Percentiles rank a stretch among this genome's conserved stretches.
phyloP scores from a whole-genome alignment of 2,329 filamentous ascomycete species.

The Trichophaea hybrida region DNA sequence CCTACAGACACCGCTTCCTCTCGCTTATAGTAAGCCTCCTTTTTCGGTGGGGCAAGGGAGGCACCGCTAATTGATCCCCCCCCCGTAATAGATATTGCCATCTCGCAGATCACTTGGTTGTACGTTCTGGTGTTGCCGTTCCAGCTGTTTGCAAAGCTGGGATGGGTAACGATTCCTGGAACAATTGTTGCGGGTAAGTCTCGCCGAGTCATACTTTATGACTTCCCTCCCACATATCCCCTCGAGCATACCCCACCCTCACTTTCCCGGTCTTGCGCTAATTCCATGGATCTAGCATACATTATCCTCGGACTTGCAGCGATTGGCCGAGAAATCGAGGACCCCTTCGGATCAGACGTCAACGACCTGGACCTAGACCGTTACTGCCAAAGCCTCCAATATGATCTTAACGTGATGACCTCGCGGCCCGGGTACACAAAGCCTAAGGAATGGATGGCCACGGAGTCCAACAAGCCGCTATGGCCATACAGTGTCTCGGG shows the following conservation, averaged over 20 bases:
- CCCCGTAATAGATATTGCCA: constrained; percentile 48
- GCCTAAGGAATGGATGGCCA: constrained; percentile 38
- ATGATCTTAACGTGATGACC: constrained; percentile 61
- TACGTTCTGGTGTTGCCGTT: constrained; percentile 64
- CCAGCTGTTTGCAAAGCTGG: constrained; percentile 51
- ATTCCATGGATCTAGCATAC: constrained; percentile 44
- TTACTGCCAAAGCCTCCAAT: constrained; percentile 60
- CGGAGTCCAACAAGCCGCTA: constrained; percentile 32
- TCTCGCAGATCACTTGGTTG: constrained; percentile 73
- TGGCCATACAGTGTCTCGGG: constrained; percentile 36
- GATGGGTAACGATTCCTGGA: constrained; percentile 65
- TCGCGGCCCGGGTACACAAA: constrained; percentile 39
- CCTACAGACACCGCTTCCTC: constrained; percentile 64
- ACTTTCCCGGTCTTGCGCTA: background rate
- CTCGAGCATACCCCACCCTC: background rate
- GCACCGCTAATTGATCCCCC: background rate
- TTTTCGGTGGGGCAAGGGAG: background rate
- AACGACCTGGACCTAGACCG: constrained; percentile 66
- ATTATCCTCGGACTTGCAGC: constrained; percentile 65
- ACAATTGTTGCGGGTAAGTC: constrained; percentile 38
- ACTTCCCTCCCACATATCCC: background rate
- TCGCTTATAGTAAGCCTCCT: constrained; percentile 48
- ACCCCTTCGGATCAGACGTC: constrained; percentile 70
- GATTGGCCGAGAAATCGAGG: constrained; percentile 71
- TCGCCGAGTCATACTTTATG: background rate